Evolutionary conservation across 2,329 filamentous ascomycete species (phyloP).

Genomic region (Fusarium chlamydosporum): DNA sequence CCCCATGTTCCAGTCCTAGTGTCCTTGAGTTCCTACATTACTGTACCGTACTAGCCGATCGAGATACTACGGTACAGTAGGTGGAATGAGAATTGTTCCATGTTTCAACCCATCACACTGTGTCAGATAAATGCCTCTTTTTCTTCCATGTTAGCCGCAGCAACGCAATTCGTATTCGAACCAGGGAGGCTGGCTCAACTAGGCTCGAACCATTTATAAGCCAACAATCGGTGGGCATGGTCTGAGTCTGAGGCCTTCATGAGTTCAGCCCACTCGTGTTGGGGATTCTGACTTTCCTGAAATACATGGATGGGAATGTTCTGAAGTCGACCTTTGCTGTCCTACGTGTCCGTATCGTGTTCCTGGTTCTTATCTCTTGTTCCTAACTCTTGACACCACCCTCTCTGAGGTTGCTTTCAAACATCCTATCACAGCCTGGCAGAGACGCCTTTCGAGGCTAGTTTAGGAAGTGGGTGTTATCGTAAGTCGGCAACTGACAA

Average conservation of each 20-base stretch:
- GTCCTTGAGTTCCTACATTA: slow-evolving; percentile 1
- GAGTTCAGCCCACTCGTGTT: slow-evolving; percentile 27
- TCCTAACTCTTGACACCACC: slow-evolving; percentile 12
- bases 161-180: slow-evolving; percentile 28
- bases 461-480: slow-evolving; percentile 31
- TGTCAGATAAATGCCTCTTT: slow-evolving; percentile 34
- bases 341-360: slow-evolving; percentile 27
- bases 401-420: slow-evolving; percentile 16
- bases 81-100: slow-evolving; percentile 1
- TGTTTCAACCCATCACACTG: slow-evolving; percentile 35
- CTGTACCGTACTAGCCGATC: slow-evolving; percentile 29
- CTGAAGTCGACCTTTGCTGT: neutral
- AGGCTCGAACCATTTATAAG: slow-evolving; percentile 19
- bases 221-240: slow-evolving; percentile 20
- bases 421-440: slow-evolving; percentile 17
- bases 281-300: slow-evolving; percentile 19
- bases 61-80: slow-evolving; percentile 28
- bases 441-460: slow-evolving; percentile 18
- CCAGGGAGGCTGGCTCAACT: slow-evolving; percentile 23
- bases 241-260: slow-evolving; percentile 29
- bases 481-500: slow-evolving; percentile 10
- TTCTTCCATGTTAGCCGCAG: slow-evolving; percentile 31
- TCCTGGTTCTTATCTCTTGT: slow-evolving; percentile 15
- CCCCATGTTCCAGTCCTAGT: slow-evolving; percentile 25
- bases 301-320: slow-evolving; percentile 19